Evolutionary conservation across 106 monocot genomes (phyloP).

Genomic region (Ottelia alismoides): DNA sequence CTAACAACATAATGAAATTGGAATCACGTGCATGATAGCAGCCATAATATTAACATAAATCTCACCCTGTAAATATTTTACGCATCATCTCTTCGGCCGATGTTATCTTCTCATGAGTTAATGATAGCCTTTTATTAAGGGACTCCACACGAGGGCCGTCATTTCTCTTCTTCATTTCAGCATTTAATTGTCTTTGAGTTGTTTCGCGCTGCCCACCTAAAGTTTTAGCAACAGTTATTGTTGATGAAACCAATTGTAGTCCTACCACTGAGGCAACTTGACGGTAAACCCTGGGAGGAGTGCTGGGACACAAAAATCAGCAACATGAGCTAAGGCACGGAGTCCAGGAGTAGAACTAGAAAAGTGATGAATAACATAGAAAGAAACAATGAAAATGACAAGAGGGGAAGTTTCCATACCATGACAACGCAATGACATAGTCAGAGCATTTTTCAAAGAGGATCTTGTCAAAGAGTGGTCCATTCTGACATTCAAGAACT

Average conservation of each 20-base stretch:
- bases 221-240: slow-evolving; percentile 77
- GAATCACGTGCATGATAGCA: too few relatives aligned
- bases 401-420: slow-evolving; percentile 23
- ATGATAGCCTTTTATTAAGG: slow-evolving; percentile 82
- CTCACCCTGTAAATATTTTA: too few relatives aligned
- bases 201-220: slow-evolving; percentile 83
- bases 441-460: slow-evolving; percentile 91
- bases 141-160: slow-evolving; percentile 87
- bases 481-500: slow-evolving; percentile 93
- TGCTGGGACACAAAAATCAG: slow-evolving; percentile 54
- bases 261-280: slow-evolving; percentile 83
- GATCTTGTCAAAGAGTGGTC: slow-evolving; percentile 80
- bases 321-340: background rate
- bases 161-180: slow-evolving; percentile 83
- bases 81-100: too few relatives aligned
- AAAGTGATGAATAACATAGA: background rate
- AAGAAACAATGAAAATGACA: background rate
- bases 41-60: too few relatives aligned
- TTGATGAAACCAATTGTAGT: slow-evolving; percentile 89
- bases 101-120: too few relatives aligned
- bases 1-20: too few relatives aligned
- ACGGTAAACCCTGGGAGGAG: slow-evolving; percentile 93
- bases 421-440: slow-evolving; percentile 87
- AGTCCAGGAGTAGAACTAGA: background rate
- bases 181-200: slow-evolving; percentile 92